These are phyloP conservation scores for Cutaneotrichosporon curvatum DNA, from an alignment of 1,284 basidiomycete genomes.

Conservation along the genomic window DNA sequence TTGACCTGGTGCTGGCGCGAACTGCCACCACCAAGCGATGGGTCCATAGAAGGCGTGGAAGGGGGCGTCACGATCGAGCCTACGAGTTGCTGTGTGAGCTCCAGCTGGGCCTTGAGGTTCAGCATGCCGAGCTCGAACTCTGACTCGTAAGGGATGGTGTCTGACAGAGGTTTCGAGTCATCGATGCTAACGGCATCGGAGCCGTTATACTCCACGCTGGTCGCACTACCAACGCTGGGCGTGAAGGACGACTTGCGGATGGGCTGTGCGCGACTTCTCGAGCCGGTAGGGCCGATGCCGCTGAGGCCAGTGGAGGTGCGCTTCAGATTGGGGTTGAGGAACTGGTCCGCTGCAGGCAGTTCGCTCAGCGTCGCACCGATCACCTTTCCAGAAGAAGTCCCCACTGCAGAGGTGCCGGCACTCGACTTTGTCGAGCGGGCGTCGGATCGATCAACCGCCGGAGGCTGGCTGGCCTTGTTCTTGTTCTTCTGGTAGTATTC, in stretches of 20 bases:
- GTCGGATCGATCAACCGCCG: constrained; percentile 3
- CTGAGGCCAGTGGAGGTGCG: constrained; percentile 49
- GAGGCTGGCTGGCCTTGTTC: not conserved
- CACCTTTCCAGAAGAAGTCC: constrained; percentile 2
- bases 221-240: no score
- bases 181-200: constrained; percentile 20
- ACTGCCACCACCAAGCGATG: constrained; percentile 8
- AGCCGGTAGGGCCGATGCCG: constrained; percentile 16
- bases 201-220: constrained; percentile 7
- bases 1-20: constrained; percentile 51
- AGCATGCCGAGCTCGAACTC: constrained; percentile 70
- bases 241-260: no score
- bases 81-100: constrained; percentile 65
- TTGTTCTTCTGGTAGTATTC: constrained; percentile 52
- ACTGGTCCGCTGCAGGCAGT: constrained; percentile 29
- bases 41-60: constrained; percentile 21
- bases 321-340: constrained; percentile 39
- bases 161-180: not conserved
- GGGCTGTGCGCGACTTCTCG: no score
- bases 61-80: constrained; percentile 50
- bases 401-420: no score
- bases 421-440: constrained; percentile 8
- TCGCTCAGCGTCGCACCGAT: constrained; percentile 17
- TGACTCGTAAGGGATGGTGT: constrained; percentile 58
- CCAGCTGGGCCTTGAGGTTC: constrained; percentile 68